Evolutionary conservation across 768 basidiomycete species (phyloP), one percentile per base, ranked within the genome.

Genomic region (Artomyces pyxidatus): DNA sequence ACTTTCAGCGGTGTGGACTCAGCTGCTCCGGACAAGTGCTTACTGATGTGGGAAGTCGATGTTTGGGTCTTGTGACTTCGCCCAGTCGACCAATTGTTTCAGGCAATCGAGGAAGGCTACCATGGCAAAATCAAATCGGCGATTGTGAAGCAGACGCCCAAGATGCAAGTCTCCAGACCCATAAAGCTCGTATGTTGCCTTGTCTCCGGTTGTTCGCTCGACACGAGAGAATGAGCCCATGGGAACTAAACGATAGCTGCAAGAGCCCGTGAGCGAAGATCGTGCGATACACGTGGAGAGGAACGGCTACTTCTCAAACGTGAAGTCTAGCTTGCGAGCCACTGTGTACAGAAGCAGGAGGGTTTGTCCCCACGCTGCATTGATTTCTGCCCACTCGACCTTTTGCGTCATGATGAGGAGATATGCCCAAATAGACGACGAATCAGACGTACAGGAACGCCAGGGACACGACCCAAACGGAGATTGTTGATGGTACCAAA

Each of bases 381-480:
- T 98, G 64, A 98, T 93, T 67, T 99, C 96, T 3, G 90, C 80
- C 94, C 94, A 99, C 62, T 98, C 96, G 26, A 98, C 94, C 82
- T 90, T 53, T 8, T 51, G 30, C 7, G 37, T 12, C 26, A 55
- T 50, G 50, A 47, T 61, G 50, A 32, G 22, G 41, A 21, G 12
- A 19, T 32, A 25, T 43, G 27, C 41, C 43, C 22, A 11, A 16
- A 42, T 16, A 41, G 22, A 37, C 22, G 29, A 26, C 35, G 44
- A 16, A 42, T 23, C 22, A 12, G 41, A 70, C 81, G 37, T 62
- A 89, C 88, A n/a, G 81, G 83, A 40, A 87, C 82, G 25, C 83
- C 81, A 38, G 88, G 81, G 9, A 94, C 82, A 54, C 94, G 80
- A 3, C 96, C 96, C 19, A 98, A 68, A 30, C 96, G 79, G 12